Conservation (phyloP, 148 eudicot genomes). For the Rhododendron williamsianum region DNA sequence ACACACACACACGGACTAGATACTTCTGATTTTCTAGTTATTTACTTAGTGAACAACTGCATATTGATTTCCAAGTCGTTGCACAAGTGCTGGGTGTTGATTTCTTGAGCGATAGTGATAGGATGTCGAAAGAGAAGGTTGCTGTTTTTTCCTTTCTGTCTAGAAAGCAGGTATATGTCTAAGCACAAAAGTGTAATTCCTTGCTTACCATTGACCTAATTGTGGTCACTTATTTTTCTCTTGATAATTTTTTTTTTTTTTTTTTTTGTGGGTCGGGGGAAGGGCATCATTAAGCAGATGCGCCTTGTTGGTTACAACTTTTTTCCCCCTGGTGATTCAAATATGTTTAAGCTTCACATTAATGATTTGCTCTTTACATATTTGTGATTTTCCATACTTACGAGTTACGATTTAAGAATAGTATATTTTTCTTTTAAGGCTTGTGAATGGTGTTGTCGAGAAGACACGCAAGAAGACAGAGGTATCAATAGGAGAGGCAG, state of each 20-base stretch:
- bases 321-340: neutral
- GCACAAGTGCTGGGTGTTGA: neutral
- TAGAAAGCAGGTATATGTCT: neutral
- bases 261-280: neutral
- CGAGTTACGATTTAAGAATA: neutral
- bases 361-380: neutral
- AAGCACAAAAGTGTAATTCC: neutral
- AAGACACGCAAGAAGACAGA: conserved; percentile 57
- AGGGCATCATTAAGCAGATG: neutral
- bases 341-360: neutral
- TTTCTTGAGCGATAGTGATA: neutral
- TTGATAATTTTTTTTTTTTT: neutral
- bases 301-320: neutral
- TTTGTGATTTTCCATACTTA: neutral
- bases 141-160: neutral
- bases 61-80: neutral
- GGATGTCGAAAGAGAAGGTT: neutral
- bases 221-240: neutral
- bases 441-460: conserved; percentile 80
- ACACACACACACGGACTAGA: neutral
- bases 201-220: neutral
- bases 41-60: neutral
- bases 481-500: conserved; percentile 75
- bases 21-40: neutral
- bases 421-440: conserved; percentile 40